Base-by-base conservation (phyloP, 2,329 filamentous ascomycete species). In the Cordyceps pruinosa region DNA sequence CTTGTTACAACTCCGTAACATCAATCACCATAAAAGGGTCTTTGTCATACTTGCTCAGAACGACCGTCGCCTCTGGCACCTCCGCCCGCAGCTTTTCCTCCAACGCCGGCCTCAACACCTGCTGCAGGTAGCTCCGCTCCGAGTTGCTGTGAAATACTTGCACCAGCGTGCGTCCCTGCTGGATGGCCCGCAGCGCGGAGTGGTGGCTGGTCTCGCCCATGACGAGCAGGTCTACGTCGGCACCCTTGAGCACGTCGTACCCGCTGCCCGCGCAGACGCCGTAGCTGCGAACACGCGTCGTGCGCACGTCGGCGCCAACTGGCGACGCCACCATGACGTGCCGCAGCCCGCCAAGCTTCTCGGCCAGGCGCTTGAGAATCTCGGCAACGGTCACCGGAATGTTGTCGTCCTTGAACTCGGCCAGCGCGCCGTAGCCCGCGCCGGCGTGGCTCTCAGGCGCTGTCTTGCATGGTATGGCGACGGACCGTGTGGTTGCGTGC, bases 181-280 rank as follows among this genome's bases (percentile, higher is more conserved):
- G 92, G 28, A 89, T 90, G 1, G 91, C 90, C 39, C 88, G 84
- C 58, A 99, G 80, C 3, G 93, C 91, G 61, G 94, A 90, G 69
- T 99, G 94, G 69, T 99, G 94, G 66, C 84, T 89, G 77, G 97
- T 83, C 75, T 99, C 94, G 2, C 94, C 94, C 0, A 90, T 97
- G 64, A 99, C 89, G 4, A 95, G 73, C 39, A 97, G 71, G 66
- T 97, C 90, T 0, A 91, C 90, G 42, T 82, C 76, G 3, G 85
- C 76, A 41, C 80, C 79, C 61, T 84, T 83, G 58, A 97, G 81
- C 21, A 97, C 79, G 39, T 86, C 83, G 2, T 86, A 88, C 0
- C 94, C 94, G 7, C 89, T 94, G 2, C 94, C 94, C 0, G 94
- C 93, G 65, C 93, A 97, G 37, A 97, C 88, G 5, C 88, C 92